Evolutionary conservation across 345 rosid species (phyloP).

Genomic region (Euphorbia tirucalli): DNA sequence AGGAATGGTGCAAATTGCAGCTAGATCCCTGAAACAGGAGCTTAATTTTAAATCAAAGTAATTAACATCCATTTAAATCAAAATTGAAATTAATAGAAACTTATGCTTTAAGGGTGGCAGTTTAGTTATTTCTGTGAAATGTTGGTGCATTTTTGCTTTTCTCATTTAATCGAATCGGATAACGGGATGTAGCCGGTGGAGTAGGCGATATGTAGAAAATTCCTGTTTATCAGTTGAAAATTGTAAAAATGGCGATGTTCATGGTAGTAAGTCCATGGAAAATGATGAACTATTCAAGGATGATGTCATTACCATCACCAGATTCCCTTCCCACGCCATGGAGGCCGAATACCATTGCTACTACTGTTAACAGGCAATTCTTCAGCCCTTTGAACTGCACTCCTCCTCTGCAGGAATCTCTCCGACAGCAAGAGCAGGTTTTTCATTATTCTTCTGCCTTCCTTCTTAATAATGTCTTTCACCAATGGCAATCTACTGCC

Average conservation of each 20-base stretch:
- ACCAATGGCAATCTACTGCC: too few relatives aligned
- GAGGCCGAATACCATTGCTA: neutral
- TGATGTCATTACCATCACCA: constrained; percentile 6
- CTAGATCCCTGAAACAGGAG: too few relatives aligned
- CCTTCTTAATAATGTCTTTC: neutral
- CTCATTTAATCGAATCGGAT: neutral
- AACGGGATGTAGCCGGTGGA: neutral
- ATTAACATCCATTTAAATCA: too few relatives aligned
- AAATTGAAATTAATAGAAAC: too few relatives aligned
- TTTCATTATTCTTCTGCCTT: neutral
- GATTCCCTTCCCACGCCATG: neutral
- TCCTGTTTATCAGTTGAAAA: neutral
- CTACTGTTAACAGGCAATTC: neutral
- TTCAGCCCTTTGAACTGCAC: constrained; percentile 42
- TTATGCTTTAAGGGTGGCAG: constrained; percentile 2
- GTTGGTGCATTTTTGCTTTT: neutral
- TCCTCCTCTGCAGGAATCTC: constrained; percentile 38
- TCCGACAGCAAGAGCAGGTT: constrained; percentile 29
- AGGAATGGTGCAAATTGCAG: too few relatives aligned
- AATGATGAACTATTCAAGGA: constrained; percentile 4
- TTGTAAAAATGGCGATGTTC: constrained; percentile 13
- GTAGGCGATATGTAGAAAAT: too few relatives aligned
- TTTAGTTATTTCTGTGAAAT: neutral
- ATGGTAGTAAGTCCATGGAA: constrained; percentile 12
- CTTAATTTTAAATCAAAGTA: too few relatives aligned